Percentiles rank a stretch among this genome's conserved stretches.
Conservation (phyloP, 108 stramenopile species). For the Nitzschia putrida region DNA sequence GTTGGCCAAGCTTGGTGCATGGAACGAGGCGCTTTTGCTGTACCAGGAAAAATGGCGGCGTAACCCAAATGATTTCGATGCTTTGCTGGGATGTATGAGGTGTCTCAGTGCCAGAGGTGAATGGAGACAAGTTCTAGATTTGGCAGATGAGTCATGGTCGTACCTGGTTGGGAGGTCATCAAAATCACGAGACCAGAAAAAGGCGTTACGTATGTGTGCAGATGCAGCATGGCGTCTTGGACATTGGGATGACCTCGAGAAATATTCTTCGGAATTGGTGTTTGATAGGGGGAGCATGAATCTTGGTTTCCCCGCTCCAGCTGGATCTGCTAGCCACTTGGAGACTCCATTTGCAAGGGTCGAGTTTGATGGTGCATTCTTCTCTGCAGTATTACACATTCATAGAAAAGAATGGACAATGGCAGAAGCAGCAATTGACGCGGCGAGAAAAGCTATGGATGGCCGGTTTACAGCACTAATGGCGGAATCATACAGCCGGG, state of each 20-base stretch:
- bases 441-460: slow-evolving; percentile 85
- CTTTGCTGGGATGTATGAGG: slow-evolving; percentile 90
- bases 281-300: slow-evolving; percentile 33
- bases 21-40: slow-evolving; percentile 82
- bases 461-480: slow-evolving; percentile 91
- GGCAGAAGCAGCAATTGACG: slow-evolving; percentile 81
- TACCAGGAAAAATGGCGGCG: slow-evolving; percentile 82
- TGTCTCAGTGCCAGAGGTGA: slow-evolving; percentile 95
- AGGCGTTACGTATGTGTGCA: slow-evolving; percentile 83
- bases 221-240: slow-evolving; percentile 93
- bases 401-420: slow-evolving; percentile 79
- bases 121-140: slow-evolving; percentile 85
- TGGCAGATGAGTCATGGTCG: slow-evolving; percentile 77
- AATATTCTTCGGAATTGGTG: slow-evolving; percentile 68
- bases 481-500: slow-evolving; percentile 78
- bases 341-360: slow-evolving; percentile 36
- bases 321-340: slow-evolving; percentile 20
- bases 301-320: not conserved
- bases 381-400: slow-evolving; percentile 89
- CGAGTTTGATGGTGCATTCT: slow-evolving; percentile 92
- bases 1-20: slow-evolving; percentile 96
- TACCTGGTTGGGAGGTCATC: slow-evolving; percentile 33
- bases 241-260: slow-evolving; percentile 90
- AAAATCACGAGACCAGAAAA: slow-evolving; percentile 45
- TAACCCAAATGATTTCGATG: slow-evolving; percentile 80